These are phyloP conservation scores for Flaveria sonorensis DNA, from an alignment of 129 eudicot genomes.

Conservation along the genomic window DNA sequence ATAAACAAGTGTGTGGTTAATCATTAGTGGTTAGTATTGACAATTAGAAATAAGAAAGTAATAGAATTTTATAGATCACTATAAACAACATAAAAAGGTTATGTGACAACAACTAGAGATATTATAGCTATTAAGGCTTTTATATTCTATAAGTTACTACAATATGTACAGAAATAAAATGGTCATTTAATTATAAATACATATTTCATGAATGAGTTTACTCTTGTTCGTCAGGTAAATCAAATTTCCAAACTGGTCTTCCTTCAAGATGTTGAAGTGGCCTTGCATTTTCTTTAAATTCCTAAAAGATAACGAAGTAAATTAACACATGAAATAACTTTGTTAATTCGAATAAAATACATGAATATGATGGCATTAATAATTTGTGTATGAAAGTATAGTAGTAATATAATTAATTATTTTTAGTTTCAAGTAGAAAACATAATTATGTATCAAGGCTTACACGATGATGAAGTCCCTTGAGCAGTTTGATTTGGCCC, in stretches of 20 bases:
- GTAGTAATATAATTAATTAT: not conserved
- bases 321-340: not conserved
- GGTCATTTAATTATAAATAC: not conserved
- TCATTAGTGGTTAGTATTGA: no score
- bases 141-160: no score
- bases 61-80: no score
- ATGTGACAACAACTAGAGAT: no score
- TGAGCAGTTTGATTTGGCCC: conserved; percentile 46
- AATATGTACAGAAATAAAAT: no score
- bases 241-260: conserved; percentile 41
- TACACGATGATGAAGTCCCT: conserved; percentile 45
- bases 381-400: not conserved
- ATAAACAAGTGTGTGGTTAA: no score
- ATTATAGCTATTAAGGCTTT: no score
- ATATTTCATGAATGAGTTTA: not conserved
- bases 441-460: not conserved
- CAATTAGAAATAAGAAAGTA: no score
- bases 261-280: conserved; percentile 41
- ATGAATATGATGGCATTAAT: not conserved
- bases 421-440: not conserved
- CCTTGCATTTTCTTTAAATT: conserved; percentile 57
- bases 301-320: conserved; percentile 30
- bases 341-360: not conserved
- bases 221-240: conserved; percentile 8
- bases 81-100: not conserved